Evolutionary conservation across 495 filamentous ascomycete genomes (phyloP).

Genomic region (Talaromyces borbonicus): DNA sequence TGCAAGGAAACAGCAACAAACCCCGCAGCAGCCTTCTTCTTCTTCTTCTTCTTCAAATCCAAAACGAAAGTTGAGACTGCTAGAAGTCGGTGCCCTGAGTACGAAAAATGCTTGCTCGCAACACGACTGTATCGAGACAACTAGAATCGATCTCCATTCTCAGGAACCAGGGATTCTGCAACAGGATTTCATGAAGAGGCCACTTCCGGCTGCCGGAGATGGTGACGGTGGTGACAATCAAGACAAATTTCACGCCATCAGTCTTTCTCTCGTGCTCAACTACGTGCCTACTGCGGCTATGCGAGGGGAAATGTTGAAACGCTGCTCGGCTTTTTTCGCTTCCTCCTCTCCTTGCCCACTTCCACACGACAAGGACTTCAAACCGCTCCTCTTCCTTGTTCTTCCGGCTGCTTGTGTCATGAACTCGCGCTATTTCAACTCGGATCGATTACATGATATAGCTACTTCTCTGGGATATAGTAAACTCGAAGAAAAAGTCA

Average conservation of each 20-base stretch:
- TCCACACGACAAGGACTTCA: slow-evolving; percentile 8
- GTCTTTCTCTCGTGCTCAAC: slow-evolving; percentile 90
- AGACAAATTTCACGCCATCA: slow-evolving; percentile 78
- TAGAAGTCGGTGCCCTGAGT: slow-evolving; percentile 87
- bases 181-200: slow-evolving; percentile 91
- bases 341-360: slow-evolving; percentile 42
- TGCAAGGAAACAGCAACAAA: slow-evolving; percentile 4
- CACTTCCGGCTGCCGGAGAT: slow-evolving; percentile 49
- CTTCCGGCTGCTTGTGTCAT: slow-evolving; percentile 78
- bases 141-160: slow-evolving; percentile 84
- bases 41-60: too few relatives aligned
- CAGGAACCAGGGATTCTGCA: slow-evolving; percentile 68
- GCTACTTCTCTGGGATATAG: slow-evolving; percentile 70
- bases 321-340: slow-evolving; percentile 46
- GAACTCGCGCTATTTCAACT: slow-evolving; percentile 86
- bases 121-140: slow-evolving; percentile 58
- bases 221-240: slow-evolving; percentile 20
- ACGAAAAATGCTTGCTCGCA: slow-evolving; percentile 74
- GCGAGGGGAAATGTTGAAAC: slow-evolving; percentile 79
- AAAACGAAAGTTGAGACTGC: slow-evolving; percentile 53
- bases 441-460: slow-evolving; percentile 58
- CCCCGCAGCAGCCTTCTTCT: too few relatives aligned
- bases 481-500: slow-evolving; percentile 54
- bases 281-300: slow-evolving; percentile 70
- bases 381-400: slow-evolving; percentile 85